Percentiles rank a stretch among this genome's conserved stretches.
phyloP scores from a whole-genome alignment of 352 stramenopile species.

The Globisporangium mamillatum region DNA sequence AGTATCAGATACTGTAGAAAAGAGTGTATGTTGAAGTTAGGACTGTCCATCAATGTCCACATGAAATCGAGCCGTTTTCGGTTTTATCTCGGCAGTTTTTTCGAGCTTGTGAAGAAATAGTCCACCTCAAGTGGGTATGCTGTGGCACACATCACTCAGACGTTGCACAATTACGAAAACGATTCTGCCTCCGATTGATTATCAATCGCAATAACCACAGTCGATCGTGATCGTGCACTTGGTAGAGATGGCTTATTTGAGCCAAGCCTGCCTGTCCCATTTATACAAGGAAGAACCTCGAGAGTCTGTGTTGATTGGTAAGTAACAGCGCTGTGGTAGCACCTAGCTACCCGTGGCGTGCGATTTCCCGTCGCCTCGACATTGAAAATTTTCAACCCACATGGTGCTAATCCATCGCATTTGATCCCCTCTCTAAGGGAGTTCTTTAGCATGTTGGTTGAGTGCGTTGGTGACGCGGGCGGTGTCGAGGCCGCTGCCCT shows the following conservation, averaged over 20 bases:
- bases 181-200: neutral
- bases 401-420: neutral
- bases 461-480: neutral
- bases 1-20: neutral
- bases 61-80: neutral
- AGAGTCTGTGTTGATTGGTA: neutral
- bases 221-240: neutral
- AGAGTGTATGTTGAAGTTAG: neutral
- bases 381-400: neutral
- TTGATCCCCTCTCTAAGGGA: neutral
- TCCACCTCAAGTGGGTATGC: neutral
- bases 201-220: neutral
- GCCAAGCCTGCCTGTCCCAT: neutral
- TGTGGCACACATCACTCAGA: neutral
- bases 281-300: neutral
- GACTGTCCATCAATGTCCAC: neutral
- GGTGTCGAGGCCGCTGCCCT: neutral
- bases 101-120: neutral
- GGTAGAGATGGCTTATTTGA: neutral
- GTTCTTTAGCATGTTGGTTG: neutral
- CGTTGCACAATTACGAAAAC: neutral
- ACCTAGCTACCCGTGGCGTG: neutral
- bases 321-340: neutral
- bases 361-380: neutral
- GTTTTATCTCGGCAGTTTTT: neutral